phyloP scores from a whole-genome alignment of 306 rosid genomes.

The Lathyrus tuberosus region DNA sequence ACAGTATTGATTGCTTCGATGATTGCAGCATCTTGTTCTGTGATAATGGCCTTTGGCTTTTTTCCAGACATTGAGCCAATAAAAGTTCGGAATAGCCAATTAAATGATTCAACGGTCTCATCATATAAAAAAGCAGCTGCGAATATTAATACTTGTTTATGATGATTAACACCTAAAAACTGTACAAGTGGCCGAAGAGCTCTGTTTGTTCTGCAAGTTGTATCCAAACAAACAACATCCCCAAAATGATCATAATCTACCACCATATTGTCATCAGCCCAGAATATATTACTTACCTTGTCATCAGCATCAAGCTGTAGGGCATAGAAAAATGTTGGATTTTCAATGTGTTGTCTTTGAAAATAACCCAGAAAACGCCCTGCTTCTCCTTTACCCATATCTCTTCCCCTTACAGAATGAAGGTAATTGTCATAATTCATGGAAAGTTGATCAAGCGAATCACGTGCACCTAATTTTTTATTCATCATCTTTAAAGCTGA shows the following conservation, averaged over 20 bases:
- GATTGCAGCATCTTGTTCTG: conserved; percentile 64
- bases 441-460: conserved; percentile 49
- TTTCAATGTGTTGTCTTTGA: conserved; percentile 71
- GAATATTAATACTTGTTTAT: conserved; percentile 57
- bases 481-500: conserved; percentile 43
- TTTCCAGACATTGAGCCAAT: conserved; percentile 57
- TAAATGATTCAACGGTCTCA: conserved; percentile 56
- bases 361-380: conserved; percentile 61
- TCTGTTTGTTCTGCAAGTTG: conserved; percentile 49
- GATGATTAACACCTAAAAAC: conserved; percentile 66
- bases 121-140: conserved; percentile 62
- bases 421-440: conserved; percentile 50
- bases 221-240: conserved; percentile 65
- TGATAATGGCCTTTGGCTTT: conserved; percentile 62
- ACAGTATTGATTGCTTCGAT: conserved; percentile 58
- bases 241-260: conserved; percentile 62
- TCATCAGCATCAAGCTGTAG: conserved; percentile 68
- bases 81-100: conserved; percentile 60
- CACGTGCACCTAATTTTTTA: conserved; percentile 40
- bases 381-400: conserved; percentile 67
- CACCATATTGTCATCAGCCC: conserved; percentile 70
- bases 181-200: conserved; percentile 60
- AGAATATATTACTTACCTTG: conserved; percentile 62
- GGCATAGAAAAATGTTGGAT: conserved; percentile 56
- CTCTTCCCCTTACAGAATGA: conserved; percentile 54